Conservation (phyloP, 495 filamentous ascomycete genomes). For the Filosporella fistucella region DNA sequence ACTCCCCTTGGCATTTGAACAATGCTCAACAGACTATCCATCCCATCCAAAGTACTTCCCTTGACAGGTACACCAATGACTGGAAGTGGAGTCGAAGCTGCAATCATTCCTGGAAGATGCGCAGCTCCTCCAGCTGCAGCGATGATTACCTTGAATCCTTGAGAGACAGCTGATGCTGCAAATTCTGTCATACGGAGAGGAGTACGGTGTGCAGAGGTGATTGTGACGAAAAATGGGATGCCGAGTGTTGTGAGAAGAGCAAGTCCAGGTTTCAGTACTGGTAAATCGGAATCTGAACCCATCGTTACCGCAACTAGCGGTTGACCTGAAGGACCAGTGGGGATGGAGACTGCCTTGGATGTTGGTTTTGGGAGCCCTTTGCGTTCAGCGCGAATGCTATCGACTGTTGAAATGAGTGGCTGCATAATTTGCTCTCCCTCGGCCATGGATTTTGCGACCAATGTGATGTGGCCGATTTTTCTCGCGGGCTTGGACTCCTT, state of each 20-base stretch:
- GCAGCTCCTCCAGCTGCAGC: conserved; percentile 92
- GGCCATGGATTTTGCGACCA: conserved; percentile 61
- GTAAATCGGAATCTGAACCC: conserved; percentile 93
- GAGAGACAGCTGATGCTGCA: conserved; percentile 59
- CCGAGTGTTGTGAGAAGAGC: conserved; percentile 71
- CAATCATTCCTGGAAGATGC: conserved; percentile 88
- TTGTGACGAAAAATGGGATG: conserved; percentile 71
- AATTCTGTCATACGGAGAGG: conserved; percentile 77
- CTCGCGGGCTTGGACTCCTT: conserved; percentile 82
- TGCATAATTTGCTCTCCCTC: conserved; percentile 53
- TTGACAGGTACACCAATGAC: conserved; percentile 93
- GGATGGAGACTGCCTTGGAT: conserved; percentile 24
- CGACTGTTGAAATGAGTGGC: conserved; percentile 58
- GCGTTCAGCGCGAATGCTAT: conserved; percentile 61
- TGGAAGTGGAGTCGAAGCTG: conserved; percentile 79
- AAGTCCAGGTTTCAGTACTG: conserved; percentile 69
- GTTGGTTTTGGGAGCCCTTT: conserved; percentile 22
- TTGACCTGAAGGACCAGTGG: conserved; percentile 6
- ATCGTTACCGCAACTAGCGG: conserved; percentile 83
- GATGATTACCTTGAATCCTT: conserved; percentile 85
- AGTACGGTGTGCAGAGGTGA: conserved; percentile 93
- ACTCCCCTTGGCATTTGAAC: conserved; percentile 88
- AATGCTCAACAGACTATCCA: conserved; percentile 86
- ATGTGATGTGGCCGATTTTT: conserved; percentile 93
- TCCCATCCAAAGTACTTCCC: conserved; percentile 78